Percentiles rank a stretch among this genome's conserved stretches.
Evolutionary conservation across 2,329 filamentous ascomycete species (phyloP).

Genomic region (Trichoderma oligosporum): DNA sequence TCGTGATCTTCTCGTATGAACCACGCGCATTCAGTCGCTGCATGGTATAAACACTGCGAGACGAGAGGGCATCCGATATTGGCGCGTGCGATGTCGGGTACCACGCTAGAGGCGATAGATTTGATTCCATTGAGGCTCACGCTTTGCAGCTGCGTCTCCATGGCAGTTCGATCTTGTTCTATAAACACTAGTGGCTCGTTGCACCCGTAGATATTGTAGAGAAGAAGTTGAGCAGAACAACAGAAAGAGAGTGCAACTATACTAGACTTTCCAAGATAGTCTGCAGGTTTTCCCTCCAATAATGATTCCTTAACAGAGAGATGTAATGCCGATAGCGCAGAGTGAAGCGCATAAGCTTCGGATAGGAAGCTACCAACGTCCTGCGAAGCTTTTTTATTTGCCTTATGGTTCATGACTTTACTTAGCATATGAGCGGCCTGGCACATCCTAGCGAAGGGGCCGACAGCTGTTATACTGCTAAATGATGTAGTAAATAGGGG

Average conservation of each 20-base stretch:
- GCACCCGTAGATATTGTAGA: constrained; percentile 9
- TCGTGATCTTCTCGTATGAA: constrained; percentile 11
- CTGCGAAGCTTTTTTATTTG: not conserved
- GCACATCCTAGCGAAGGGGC: constrained; percentile 9
- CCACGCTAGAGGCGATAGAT: not conserved
- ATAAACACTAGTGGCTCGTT: constrained; percentile 1
- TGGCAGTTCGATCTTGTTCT: constrained; percentile 5
- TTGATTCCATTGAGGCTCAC: constrained; percentile 2
- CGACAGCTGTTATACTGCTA: constrained; percentile 5
- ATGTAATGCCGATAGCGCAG: constrained; percentile 1
- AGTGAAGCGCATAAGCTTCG: constrained; percentile 2
- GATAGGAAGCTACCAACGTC: constrained; percentile 4
- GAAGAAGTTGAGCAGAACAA: not conserved
- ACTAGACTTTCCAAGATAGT: not conserved
- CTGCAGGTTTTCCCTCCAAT: not conserved
- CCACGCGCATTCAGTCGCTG: constrained; percentile 10
- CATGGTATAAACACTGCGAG: constrained; percentile 7
- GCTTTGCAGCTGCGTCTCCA: constrained; percentile 13
- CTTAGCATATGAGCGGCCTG: constrained; percentile 9
- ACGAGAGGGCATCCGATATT: constrained; percentile 9
- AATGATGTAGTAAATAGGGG: constrained; percentile 7
- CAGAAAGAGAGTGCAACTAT: not conserved
- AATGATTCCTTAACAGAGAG: not conserved
- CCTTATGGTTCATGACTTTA: constrained; percentile 2
- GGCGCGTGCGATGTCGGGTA: constrained; percentile 4